Conservation (phyloP, 805 yeast species). For the Metahyphopichia silvanorum region DNA sequence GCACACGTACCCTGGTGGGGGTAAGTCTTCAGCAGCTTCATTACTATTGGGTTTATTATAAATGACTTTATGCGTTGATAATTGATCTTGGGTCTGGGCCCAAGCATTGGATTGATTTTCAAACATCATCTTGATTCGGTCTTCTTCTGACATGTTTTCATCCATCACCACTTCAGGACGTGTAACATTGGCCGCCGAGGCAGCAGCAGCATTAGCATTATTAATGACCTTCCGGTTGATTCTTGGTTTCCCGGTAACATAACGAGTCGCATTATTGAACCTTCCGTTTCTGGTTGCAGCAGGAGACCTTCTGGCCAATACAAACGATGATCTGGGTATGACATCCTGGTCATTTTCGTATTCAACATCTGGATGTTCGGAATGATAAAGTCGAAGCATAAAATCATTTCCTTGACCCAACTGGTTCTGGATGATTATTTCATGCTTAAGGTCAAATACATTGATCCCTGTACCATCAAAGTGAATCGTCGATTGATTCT, state of each 20-base stretch:
- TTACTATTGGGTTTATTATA: constrained; percentile 47
- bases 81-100: constrained; percentile 89
- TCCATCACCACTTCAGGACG: constrained; percentile 23
- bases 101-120: constrained; percentile 91
- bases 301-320: constrained; percentile 78
- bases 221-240: constrained; percentile 41
- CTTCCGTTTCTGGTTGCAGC: constrained; percentile 42
- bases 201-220: constrained; percentile 20
- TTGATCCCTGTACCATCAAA: constrained; percentile 98
- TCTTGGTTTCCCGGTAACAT: constrained; percentile 69
- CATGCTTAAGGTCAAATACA: constrained; percentile 90
- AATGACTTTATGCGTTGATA: constrained; percentile 82
- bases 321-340: constrained; percentile 85
- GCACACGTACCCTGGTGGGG: constrained; percentile 96
- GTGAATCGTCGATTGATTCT: constrained; percentile 68
- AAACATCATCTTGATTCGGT: constrained; percentile 85
- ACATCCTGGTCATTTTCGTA: constrained; percentile 86
- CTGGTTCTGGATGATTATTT: constrained; percentile 76
- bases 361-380: constrained; percentile 56
- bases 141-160: constrained; percentile 70
- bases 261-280: constrained; percentile 60
- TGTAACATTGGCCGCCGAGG: constrained; percentile 12
- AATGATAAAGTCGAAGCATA: constrained; percentile 65
- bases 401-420: constrained; percentile 83
- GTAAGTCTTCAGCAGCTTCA: constrained; percentile 57